Base-by-base conservation (phyloP, 345 rosid genomes). In the Bruguiera sexangula region DNA sequence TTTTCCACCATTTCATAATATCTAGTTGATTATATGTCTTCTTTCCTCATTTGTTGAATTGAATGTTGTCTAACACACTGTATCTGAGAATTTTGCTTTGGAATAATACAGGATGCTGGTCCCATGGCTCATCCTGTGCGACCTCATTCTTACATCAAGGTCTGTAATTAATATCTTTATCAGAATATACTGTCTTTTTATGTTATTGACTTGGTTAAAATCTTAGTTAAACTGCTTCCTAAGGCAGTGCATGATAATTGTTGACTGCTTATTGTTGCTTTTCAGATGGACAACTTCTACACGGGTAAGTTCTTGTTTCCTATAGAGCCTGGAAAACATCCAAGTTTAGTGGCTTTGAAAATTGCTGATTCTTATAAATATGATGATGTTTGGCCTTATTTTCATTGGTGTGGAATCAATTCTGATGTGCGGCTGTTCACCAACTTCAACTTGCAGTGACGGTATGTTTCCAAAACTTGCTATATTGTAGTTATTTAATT, bases 101-200 rank as follows among this genome's bases (percentile, higher is more conserved):
- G 31, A 19, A 68, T 58, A 59, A 64, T 69, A 55, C 76, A 92
- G 99, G 99, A 95, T 90, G 88, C 91, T 71, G 97, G 99, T 83
- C 99, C 99, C 27, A 95, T 95, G 98, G 98, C 99, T 74, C 98
- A 95, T 81, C 99, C 99, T 73, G 98, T 95, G 65, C 85, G 96
- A 60, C 98, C 99, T 11, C 97, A 95, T 84, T 95, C 98, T 75
- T 95, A 95, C 81, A 92, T 95, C 75, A 92, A 92, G 99, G 99
- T 95, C 62, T 73, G 78, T 27, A 62, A 32, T 60, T 66, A 27
- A 67, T 30, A 18, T 66, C 32, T 59, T 52, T 56, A 34, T n/a
- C 53, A 60, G 18, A 55, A 72, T 22, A 34, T 26, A 32, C 7
- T 21, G n/a, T 65, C 20, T 6, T 15, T 15, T 19, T 46, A 30